Base-by-base conservation (phyloP, 768 basidiomycete genomes). In the Termitomyces sp. region DNA sequence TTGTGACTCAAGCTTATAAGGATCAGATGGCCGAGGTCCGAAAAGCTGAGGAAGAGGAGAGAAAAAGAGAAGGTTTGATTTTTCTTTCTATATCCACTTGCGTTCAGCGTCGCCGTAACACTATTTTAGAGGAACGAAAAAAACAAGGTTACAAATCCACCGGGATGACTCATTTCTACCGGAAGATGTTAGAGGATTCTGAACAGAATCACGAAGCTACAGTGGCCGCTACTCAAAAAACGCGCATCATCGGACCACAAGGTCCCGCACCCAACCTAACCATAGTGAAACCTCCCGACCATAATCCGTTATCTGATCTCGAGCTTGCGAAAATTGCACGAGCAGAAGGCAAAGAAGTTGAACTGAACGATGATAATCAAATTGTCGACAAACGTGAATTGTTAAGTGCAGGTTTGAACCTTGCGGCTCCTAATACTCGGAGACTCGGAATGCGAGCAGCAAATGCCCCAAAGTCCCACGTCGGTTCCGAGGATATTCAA, bases 1-100 rank as follows among this genome's bases (percentile, higher is more conserved):
- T 98, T 67, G 96, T 98, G 52, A 99, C 97, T 0, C 92, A 94
- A 67, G 94, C 93, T 24, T 99, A 99, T 76, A 95, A 94, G 70
- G 89, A 92, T 51, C 97, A 98, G 73, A 91, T 97, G 86, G 95
- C 85, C 50, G 91, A 95, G 73, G 85, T 98, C 6, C 80, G 93
- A 58, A 81, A 75, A 68, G 93, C 95, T 0, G 97, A 98, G 69
- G 93, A 94, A 68, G 96, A 98, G 67, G 97, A 98, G 72, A 89
- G 80, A 73, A 73, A 77, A 66, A 80, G 88, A 63, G 96, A 98
- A 75, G 97, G 96, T 93, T 62, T 47, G 82, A 22, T 76, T 15
- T 50, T 51, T 11, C 18, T 22, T 22, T 33, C 6, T 22, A n/a
- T 24, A n/a, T 39, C 20, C 13, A 15, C 33, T 51, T n/a, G 20